Conservation (phyloP, 139 green algal genomes). For the Trebouxia sp. region DNA sequence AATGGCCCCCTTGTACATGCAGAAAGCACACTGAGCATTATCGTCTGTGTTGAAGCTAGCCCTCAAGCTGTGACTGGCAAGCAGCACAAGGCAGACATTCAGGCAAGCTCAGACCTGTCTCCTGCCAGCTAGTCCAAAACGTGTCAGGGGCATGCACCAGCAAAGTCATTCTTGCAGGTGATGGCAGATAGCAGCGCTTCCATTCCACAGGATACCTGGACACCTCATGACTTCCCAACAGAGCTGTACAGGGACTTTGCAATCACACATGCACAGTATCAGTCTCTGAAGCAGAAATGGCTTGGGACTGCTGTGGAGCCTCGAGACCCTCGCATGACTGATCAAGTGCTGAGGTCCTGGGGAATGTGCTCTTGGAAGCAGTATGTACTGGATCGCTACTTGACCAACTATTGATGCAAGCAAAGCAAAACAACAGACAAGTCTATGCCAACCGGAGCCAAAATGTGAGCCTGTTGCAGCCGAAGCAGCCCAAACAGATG, state of each 20-base stretch:
- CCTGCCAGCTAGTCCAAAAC: neutral
- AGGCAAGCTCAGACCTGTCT: constrained; percentile 3
- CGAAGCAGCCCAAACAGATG: too few relatives aligned
- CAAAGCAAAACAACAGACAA: too few relatives aligned
- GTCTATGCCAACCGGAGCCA: too few relatives aligned
- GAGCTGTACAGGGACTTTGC: constrained; percentile 1
- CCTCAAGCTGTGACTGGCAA: constrained; percentile 7
- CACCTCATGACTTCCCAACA: constrained; percentile 22
- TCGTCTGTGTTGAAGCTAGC: constrained; percentile 12
- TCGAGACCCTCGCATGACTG: constrained; percentile 14
- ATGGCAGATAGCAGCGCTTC: constrained; percentile 10
- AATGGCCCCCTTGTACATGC: too few relatives aligned
- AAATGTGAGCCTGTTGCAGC: too few relatives aligned
- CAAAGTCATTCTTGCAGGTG: constrained; percentile 18
- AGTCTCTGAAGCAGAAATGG: constrained; percentile 20
- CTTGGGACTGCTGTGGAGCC: constrained; percentile 12
- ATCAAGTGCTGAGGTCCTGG: constrained; percentile 20
- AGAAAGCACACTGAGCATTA: too few relatives aligned
- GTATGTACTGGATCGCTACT: constrained; percentile 22
- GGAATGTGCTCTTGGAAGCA: constrained; percentile 20
- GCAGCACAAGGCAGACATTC: constrained; percentile 9
- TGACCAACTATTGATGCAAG: constrained; percentile 27
- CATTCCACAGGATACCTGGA: constrained; percentile 4
- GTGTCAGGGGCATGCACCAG: constrained; percentile 14
- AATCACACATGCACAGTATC: constrained; percentile 18